Conservation (phyloP, 306 rosid genomes). For the Vigna angularis region DNA sequence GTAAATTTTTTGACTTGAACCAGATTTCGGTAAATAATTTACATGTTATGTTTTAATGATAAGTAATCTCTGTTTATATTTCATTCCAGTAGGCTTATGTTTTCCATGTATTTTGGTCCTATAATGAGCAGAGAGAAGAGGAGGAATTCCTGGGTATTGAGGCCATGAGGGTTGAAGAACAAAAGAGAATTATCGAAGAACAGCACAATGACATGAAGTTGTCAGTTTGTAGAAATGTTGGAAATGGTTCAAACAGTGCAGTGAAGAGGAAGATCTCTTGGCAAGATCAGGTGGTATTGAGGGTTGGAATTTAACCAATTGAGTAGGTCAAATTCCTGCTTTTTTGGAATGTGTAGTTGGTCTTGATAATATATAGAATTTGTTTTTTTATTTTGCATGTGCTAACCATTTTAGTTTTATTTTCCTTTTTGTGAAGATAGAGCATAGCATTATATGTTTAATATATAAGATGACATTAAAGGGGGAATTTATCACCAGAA, state of each 20-base stretch:
- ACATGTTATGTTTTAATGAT: conserved; percentile 14
- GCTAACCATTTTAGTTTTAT: conserved; percentile 23
- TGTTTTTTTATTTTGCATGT: conserved; percentile 15
- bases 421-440: conserved; percentile 29
- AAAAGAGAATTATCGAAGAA: conserved; percentile 65
- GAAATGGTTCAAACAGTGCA: conserved; percentile 64
- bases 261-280: conserved; percentile 88
- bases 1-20: conserved; percentile 78
- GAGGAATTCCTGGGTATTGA: conserved; percentile 69
- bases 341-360: conserved; percentile 40
- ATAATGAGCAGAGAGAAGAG: conserved; percentile 66
- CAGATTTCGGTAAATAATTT: conserved; percentile 69
- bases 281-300: conserved; percentile 86
- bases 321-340: conserved; percentile 20
- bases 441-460: conserved; percentile 35
- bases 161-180: conserved; percentile 56
- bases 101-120: conserved; percentile 1
- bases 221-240: conserved; percentile 62
- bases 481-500: conserved; percentile 46
- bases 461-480: conserved; percentile 44
- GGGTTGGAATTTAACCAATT: conserved; percentile 68
- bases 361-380: conserved; percentile 32
- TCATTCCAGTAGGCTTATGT: conserved; percentile 24
- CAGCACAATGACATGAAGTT: conserved; percentile 65
- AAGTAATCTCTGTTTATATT: conserved; percentile 11